phyloP scores from a whole-genome alignment of 2,329 filamentous ascomycete genomes.

The Hypomyces rosellus region DNA sequence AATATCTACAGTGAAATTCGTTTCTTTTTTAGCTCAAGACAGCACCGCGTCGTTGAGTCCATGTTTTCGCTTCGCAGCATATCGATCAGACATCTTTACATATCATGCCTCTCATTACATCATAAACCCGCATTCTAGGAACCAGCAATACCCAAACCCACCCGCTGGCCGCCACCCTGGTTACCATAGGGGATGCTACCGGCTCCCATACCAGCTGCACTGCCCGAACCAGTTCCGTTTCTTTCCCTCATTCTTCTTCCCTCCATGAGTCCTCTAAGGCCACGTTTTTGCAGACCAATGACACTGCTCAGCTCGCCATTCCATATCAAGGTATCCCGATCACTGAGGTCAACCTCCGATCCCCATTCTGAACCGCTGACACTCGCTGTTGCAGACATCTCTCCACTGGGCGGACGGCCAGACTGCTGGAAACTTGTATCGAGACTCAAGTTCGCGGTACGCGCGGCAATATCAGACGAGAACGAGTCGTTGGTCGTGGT shows the following conservation, averaged over 20 bases:
- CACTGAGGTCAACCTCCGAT: constrained; percentile 46
- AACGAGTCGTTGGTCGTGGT: constrained; percentile 24
- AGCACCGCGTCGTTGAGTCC: background rate
- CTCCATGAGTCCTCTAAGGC: constrained; percentile 89
- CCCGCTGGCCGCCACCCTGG: constrained; percentile 28
- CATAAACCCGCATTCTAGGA: constrained; percentile 23
- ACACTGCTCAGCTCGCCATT: constrained; percentile 76
- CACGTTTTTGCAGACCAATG: constrained; percentile 91
- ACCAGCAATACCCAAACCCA: constrained; percentile 49
- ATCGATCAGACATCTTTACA: background rate
- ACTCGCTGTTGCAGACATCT: constrained; percentile 45
- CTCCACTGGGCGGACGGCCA: constrained; percentile 38
- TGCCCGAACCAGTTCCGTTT: constrained; percentile 37
- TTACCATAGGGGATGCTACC: constrained; percentile 14
- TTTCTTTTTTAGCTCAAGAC: constrained; percentile 5
- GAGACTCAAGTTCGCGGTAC: constrained; percentile 39
- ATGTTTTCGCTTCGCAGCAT: background rate
- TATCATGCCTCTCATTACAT: constrained; percentile 3
- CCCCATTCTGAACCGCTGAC: constrained; percentile 51
- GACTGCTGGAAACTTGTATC: constrained; percentile 32
- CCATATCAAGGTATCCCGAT: constrained; percentile 58
- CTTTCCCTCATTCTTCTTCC: constrained; percentile 78
- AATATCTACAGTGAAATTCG: constrained; percentile 10
- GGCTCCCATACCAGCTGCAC: constrained; percentile 13
- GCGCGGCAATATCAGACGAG: constrained; percentile 25